phyloP scores from a whole-genome alignment of 2,329 filamentous ascomycete species.

The Colletotrichum sp. region DNA sequence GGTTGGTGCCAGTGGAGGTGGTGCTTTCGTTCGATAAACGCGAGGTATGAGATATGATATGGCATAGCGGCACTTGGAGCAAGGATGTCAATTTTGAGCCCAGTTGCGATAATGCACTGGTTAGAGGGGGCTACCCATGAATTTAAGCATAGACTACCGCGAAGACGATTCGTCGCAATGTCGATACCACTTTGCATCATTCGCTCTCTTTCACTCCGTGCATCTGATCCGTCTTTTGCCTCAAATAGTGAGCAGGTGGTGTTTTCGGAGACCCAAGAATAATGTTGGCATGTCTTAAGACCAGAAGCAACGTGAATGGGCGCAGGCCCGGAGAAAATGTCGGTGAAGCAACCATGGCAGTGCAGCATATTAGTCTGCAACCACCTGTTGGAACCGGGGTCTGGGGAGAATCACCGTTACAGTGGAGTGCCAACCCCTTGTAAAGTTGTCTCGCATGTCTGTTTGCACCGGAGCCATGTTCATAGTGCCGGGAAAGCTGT shows the following conservation, averaged over 20 bases:
- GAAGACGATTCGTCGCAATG: neutral
- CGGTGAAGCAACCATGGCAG: neutral
- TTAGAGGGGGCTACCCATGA: neutral
- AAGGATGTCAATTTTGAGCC: neutral
- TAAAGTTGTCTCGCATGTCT: neutral
- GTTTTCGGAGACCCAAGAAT: neutral
- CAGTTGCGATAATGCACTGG: neutral
- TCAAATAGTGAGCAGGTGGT: neutral
- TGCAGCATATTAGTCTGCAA: neutral
- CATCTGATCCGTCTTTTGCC: neutral
- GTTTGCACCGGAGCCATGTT: neutral
- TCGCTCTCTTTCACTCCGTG: neutral
- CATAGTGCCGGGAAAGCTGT: neutral
- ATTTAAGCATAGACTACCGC: too few species aligned
- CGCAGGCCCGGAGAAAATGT: neutral
- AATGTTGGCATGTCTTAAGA: neutral
- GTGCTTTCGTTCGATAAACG: slow-evolving; percentile 12
- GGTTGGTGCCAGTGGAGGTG: slow-evolving; percentile 68
- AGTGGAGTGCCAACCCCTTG: neutral
- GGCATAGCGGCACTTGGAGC: neutral
- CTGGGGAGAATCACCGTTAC: neutral
- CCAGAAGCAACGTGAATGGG: neutral
- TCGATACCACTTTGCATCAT: neutral
- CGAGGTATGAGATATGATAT: neutral
- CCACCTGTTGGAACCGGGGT: neutral